Evolutionary conservation across 78 protist species (phyloP).

Genomic region (Tieghemostelium lacteum): DNA sequence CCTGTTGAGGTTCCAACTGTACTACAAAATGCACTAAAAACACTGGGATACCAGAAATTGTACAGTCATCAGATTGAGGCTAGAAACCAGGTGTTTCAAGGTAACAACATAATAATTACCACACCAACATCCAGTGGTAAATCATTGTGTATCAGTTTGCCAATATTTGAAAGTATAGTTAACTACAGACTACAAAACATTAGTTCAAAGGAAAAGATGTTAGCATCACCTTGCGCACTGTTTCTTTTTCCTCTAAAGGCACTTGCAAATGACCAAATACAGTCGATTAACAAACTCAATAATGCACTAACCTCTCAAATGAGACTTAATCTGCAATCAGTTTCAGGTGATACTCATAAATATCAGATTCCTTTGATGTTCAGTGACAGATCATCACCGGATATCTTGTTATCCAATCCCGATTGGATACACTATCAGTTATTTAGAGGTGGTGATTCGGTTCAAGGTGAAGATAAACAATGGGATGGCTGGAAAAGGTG

Average conservation of each 20-base stretch:
- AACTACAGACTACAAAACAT: too few relatives aligned
- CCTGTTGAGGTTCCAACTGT: constrained; percentile 20
- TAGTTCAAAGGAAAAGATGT: neutral
- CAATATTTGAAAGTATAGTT: constrained; percentile 63
- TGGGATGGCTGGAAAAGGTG: constrained; percentile 26
- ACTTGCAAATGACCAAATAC: constrained; percentile 70
- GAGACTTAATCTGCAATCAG: constrained; percentile 21
- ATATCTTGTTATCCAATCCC: constrained; percentile 75
- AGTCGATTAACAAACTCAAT: constrained; percentile 38
- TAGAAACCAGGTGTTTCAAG: neutral
- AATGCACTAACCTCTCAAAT: neutral
- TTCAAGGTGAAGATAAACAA: neutral
- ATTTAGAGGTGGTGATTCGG: constrained; percentile 15
- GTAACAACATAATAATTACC: constrained; percentile 43
- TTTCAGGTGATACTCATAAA: constrained; percentile 29
- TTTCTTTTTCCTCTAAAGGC: constrained; percentile 84
- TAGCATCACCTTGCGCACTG: constrained; percentile 17
- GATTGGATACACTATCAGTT: constrained; percentile 77
- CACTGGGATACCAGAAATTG: constrained; percentile 1
- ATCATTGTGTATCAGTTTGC: constrained; percentile 60
- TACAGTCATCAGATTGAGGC: constrained; percentile 63
- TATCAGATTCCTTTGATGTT: neutral
- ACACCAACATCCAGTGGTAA: constrained; percentile 84
- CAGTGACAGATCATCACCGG: neutral
- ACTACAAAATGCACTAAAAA: constrained; percentile 3